A percentile compares a stretch with the other conserved stretches of the same genome.
phyloP scores from a whole-genome alignment of 2,329 filamentous ascomycete species.

The Hypoxylon sp. region DNA sequence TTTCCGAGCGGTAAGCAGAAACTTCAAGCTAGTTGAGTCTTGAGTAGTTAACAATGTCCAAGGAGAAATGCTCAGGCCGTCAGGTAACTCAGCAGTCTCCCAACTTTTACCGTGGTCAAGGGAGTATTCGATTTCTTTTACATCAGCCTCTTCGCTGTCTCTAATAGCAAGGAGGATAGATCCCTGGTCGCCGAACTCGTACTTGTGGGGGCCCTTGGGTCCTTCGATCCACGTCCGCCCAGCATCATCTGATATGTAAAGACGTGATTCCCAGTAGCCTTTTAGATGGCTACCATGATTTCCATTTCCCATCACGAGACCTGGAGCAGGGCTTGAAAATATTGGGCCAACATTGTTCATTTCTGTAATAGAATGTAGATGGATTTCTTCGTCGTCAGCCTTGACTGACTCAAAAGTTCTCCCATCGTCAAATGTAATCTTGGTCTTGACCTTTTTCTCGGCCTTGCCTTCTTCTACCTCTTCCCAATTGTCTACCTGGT shows the following conservation, averaged over 20 bases:
- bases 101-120: slow-evolving; percentile 91
- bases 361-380: slow-evolving; percentile 93
- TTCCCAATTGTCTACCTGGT: slow-evolving; percentile 88
- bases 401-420: slow-evolving; percentile 84
- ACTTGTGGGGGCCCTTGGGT: slow-evolving; percentile 88
- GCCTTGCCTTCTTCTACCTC: slow-evolving; percentile 73
- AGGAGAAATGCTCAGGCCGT: slow-evolving; percentile 77
- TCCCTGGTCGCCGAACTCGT: slow-evolving; percentile 95
- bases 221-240: slow-evolving; percentile 86
- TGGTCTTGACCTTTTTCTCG: slow-evolving; percentile 79
- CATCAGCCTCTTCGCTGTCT: slow-evolving; percentile 76
- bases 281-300: slow-evolving; percentile 85
- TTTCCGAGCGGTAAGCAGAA: slow-evolving; percentile 79
- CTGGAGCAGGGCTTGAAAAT: slow-evolving; percentile 94
- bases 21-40: slow-evolving; percentile 94
- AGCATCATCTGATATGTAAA: slow-evolving; percentile 92
- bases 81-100: slow-evolving; percentile 78
- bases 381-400: slow-evolving; percentile 76
- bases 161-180: slow-evolving; percentile 87
- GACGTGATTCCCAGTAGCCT: slow-evolving; percentile 79
- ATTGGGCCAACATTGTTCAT: slow-evolving; percentile 86
- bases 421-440: slow-evolving; percentile 96
- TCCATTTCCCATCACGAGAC: slow-evolving; percentile 92
- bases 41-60: slow-evolving; percentile 86
- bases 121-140: slow-evolving; percentile 78